These are phyloP conservation scores for Aspergillus nanangensis DNA, from an alignment of 495 filamentous ascomycete species.

Conservation along the genomic window DNA sequence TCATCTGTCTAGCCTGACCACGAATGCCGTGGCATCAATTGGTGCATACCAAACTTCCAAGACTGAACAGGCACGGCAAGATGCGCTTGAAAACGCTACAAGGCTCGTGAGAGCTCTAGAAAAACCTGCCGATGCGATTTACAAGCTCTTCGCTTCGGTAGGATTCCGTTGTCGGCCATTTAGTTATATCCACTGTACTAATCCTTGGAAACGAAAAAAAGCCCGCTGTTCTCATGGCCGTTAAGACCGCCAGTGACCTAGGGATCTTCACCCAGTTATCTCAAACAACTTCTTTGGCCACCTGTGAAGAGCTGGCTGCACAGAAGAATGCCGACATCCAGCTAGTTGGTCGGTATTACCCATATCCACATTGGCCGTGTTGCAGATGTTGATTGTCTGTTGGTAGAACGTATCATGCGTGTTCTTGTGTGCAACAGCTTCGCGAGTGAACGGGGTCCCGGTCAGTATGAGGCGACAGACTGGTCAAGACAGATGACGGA, in stretches of 20 bases:
- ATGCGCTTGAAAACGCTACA: slow-evolving; percentile 7
- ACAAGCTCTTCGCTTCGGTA: slow-evolving; percentile 16
- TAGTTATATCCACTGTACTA: background rate
- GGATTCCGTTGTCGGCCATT: background rate
- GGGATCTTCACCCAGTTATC: slow-evolving; percentile 10
- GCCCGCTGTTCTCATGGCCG: slow-evolving; percentile 17
- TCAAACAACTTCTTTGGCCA: background rate
- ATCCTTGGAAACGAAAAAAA: too few relatives aligned
- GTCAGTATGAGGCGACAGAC: slow-evolving; percentile 9
- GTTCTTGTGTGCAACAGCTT: slow-evolving; percentile 12
- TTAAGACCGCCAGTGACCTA: slow-evolving; percentile 18
- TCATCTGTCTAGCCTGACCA: too few relatives aligned
- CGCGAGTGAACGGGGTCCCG: slow-evolving; percentile 7
- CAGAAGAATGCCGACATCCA: slow-evolving; percentile 8
- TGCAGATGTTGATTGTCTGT: background rate
- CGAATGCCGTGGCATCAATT: too few relatives aligned
- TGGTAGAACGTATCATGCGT: slow-evolving; percentile 18
- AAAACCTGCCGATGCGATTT: slow-evolving; percentile 12
- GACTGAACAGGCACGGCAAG: too few relatives aligned
- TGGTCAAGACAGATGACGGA: slow-evolving; percentile 15
- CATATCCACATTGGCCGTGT: background rate
- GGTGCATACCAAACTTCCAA: too few relatives aligned
- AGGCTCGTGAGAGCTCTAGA: slow-evolving; percentile 12
- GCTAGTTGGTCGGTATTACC: slow-evolving; percentile 10
- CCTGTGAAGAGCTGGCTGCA: slow-evolving; percentile 7